Evolutionary conservation across 352 stramenopile genomes (phyloP).

Genomic region (Peronospora destructor): DNA sequence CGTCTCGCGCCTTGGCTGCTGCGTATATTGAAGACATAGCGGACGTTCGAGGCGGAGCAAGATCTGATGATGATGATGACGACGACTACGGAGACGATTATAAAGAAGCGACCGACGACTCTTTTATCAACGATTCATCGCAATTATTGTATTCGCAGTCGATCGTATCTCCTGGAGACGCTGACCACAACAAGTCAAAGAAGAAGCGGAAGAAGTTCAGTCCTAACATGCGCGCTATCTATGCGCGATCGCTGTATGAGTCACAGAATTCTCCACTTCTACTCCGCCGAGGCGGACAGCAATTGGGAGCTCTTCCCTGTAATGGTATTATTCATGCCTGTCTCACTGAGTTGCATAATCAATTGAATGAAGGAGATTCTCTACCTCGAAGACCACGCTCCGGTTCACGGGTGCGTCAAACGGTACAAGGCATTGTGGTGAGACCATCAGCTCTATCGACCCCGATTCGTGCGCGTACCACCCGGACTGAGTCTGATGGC

Average conservation of each 20-base stretch:
- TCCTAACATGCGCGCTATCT: constrained; percentile 71
- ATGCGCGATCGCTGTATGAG: constrained; percentile 59
- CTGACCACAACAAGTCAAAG: constrained; percentile 6
- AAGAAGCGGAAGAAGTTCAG: constrained; percentile 30
- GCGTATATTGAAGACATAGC: constrained; percentile 68
- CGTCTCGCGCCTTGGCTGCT: constrained; percentile 25
- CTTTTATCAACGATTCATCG: constrained; percentile 81
- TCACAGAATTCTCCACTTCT: constrained; percentile 37
- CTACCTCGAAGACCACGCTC: constrained; percentile 11
- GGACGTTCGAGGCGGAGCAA: constrained; percentile 46
- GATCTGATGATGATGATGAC: constrained; percentile 52
- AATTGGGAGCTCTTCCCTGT: constrained; percentile 37
- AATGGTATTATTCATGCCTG: constrained; percentile 60
- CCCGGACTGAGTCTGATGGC: constrained; percentile 13
- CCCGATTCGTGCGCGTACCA: constrained; percentile 7
- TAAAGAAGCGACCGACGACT: constrained; percentile 44
- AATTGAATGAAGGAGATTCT: constrained; percentile 5
- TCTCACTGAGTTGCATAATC: constrained; percentile 40
- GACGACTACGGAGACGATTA: constrained; percentile 60
- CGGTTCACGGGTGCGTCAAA: constrained; percentile 1
- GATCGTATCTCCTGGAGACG: constrained; percentile 22
- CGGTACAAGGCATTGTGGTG: background rate
- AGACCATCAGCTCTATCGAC: constrained; percentile 6
- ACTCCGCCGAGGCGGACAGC: constrained; percentile 29
- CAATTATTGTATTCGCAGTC: constrained; percentile 73